Evolutionary conservation across 352 stramenopile genomes (phyloP), one percentile per base, ranked within the genome.

Genomic region (Globisporangium cylindrosporum): DNA sequence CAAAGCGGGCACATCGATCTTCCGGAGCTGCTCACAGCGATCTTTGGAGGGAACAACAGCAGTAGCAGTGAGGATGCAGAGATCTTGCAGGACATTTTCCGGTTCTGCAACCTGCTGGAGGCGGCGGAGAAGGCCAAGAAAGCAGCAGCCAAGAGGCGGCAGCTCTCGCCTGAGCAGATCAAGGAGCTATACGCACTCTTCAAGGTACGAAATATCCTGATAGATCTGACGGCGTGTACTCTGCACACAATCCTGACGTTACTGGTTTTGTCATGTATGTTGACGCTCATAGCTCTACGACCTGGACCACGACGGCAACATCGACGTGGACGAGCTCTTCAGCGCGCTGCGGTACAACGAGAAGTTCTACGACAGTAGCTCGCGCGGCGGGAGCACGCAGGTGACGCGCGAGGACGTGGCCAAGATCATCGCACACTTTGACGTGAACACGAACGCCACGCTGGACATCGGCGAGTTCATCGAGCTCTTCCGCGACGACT

Each of bases 391-490:
- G 8, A 62, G 60, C 6, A 73, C 68, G 20, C 71, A 79, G 9
- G 59, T 91, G 48, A 87, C 84, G 0, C 77, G 74, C 18, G 80
- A 89, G 5, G 86, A 94, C 61, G 74, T 94, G 29, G 67, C 71
- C 49, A 80, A 82, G 53, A 91, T 94, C 67, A 88, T 94, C 55
- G 81, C 79, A n/a, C 71, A 81, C 59, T 94, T 92, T 61, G 86
- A 94, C 69, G 67, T 78, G 4, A 85, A 94, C 65, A 83, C 84
- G 56, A 94, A 90, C 68, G 77, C 81, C 27, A 81, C 81, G 6
- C 75, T 94, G 41, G 82, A 94, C 72, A 71, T 94, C 10, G 32
- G 81, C 64, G 84, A 94, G 69, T 94, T 94, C 62, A 84, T 91
- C 53, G 81, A 92, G 70, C 82, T 94, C 48, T 92, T 94, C 62